These are phyloP conservation scores for Pseudogymnoascus sp. DNA, from an alignment of 2,329 filamentous ascomycete genomes.

Conservation along the genomic window DNA sequence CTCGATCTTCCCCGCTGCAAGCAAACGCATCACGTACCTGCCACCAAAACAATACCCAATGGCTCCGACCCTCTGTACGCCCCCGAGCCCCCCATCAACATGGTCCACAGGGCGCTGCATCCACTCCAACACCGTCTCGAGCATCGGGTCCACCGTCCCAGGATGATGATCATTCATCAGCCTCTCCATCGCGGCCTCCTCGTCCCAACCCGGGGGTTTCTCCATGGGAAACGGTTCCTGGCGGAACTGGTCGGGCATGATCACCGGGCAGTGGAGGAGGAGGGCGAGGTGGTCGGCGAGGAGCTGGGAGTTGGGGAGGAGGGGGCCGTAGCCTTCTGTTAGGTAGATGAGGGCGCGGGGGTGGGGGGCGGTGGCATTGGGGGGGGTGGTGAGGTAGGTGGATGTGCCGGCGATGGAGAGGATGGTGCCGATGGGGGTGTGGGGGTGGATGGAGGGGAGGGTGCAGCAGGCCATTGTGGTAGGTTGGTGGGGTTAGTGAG, in stretches of 20 bases:
- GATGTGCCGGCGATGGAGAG: background rate
- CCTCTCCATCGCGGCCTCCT: background rate
- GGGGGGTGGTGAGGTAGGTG: background rate
- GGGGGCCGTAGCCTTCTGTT: background rate
- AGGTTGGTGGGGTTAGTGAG: background rate
- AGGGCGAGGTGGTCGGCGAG: slow-evolving; percentile 15
- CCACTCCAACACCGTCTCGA: slow-evolving; percentile 36
- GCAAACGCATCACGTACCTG: slow-evolving; percentile 59
- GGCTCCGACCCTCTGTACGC: slow-evolving; percentile 44
- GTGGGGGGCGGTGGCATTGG: background rate
- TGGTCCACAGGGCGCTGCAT: background rate
- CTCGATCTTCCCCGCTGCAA: slow-evolving; percentile 50
- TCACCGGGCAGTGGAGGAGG: slow-evolving; percentile 12
- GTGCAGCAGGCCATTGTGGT: slow-evolving; percentile 1
- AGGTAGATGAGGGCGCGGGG: background rate
- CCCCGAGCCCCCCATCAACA: background rate
- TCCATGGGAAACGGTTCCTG: slow-evolving; percentile 59
- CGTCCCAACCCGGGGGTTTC: slow-evolving; percentile 58
- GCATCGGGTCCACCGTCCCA: slow-evolving; percentile 22
- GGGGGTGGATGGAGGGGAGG: background rate
- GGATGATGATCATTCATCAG: background rate
- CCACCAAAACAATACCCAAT: slow-evolving; percentile 67
- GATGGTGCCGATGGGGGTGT: background rate
- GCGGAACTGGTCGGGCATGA: slow-evolving; percentile 16
- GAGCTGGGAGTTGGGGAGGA: slow-evolving; percentile 13